Conservation (phyloP, 768 basidiomycete species). For the Lanmaoa rubissima region DNA sequence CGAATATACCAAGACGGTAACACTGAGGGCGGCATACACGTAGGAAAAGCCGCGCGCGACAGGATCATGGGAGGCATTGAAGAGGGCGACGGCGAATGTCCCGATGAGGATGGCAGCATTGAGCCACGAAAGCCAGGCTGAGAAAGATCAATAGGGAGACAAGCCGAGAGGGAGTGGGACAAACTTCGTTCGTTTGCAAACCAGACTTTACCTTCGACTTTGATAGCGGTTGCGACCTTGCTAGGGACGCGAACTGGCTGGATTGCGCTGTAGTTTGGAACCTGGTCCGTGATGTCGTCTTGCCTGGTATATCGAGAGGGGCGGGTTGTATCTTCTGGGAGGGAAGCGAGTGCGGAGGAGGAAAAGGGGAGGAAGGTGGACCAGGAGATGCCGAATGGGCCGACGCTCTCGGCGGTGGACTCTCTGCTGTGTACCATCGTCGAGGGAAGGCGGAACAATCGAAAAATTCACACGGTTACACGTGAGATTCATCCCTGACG, state of each 20-base stretch:
- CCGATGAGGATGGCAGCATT: constrained; percentile 82
- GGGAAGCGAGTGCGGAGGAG: constrained; percentile 51
- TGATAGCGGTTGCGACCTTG: constrained; percentile 78
- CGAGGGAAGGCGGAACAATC: background rate
- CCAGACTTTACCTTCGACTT: constrained; percentile 95
- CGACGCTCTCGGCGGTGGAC: constrained; percentile 13
- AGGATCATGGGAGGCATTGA: constrained; percentile 71
- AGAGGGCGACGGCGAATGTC: constrained; percentile 81
- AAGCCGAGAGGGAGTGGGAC: constrained; percentile 16
- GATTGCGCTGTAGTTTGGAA: constrained; percentile 74
- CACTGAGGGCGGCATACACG: constrained; percentile 75
- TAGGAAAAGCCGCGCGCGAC: constrained; percentile 79
- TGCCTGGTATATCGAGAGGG: constrained; percentile 59
- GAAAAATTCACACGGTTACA: background rate
- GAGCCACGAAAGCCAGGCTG: constrained; percentile 93
- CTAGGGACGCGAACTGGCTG: constrained; percentile 73
- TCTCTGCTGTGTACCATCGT: constrained; percentile 19
- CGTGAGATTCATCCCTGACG: constrained; percentile 17
- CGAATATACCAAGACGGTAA: constrained; percentile 56
- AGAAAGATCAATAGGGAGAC: constrained; percentile 3
- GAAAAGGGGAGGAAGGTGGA: constrained; percentile 72
- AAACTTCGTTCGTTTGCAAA: constrained; percentile 93
- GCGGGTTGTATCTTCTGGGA: constrained; percentile 39
- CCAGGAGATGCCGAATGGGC: constrained; percentile 56
- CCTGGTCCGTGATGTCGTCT: constrained; percentile 68